phyloP scores from a whole-genome alignment of 2,329 filamentous ascomycete species.

The Aspergillus pseudotamarii region DNA sequence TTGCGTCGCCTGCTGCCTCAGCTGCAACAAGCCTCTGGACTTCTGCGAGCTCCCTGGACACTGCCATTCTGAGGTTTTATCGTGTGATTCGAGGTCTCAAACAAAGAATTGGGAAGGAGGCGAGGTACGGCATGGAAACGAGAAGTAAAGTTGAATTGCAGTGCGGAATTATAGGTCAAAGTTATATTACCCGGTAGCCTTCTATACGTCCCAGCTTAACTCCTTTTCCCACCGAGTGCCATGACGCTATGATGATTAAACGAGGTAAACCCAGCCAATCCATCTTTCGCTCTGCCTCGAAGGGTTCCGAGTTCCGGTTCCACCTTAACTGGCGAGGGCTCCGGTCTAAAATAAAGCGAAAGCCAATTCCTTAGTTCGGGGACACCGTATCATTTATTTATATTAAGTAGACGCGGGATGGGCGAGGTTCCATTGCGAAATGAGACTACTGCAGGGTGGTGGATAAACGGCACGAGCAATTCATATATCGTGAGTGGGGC shows the following conservation, averaged over 20 bases:
- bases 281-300: not conserved
- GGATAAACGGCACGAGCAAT: not conserved
- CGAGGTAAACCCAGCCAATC: not conserved
- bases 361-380: not conserved
- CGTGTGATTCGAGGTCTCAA: not conserved
- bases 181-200: not conserved
- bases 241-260: not conserved
- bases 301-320: too few species aligned
- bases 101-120: not conserved
- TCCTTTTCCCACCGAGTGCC: not conserved
- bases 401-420: not conserved
- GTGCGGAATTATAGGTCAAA: not conserved
- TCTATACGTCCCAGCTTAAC: not conserved
- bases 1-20: conserved; percentile 13
- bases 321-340: not conserved
- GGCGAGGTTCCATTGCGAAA: not conserved
- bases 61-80: conserved; percentile 4
- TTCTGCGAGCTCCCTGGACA: conserved; percentile 8
- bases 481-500: not conserved
- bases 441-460: not conserved
- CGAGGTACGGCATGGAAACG: not conserved
- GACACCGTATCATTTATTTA: not conserved
- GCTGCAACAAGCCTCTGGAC: conserved; percentile 11
- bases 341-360: not conserved
- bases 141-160: not conserved